These are phyloP conservation scores for Prosopis cineraria DNA, from an alignment of 306 rosid species.

Conservation along the genomic window DNA sequence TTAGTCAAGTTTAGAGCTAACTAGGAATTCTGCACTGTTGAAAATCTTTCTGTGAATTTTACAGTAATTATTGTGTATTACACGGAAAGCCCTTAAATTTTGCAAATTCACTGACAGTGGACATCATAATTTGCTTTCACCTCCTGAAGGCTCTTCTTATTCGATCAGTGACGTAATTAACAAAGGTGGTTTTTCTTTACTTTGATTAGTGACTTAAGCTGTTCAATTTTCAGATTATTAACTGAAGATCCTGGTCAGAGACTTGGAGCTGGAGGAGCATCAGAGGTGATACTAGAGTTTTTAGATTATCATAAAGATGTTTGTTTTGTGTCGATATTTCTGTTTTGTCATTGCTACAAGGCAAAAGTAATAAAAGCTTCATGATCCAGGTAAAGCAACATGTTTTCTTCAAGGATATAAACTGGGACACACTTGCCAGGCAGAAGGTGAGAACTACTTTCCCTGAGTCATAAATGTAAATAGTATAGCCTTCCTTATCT, in stretches of 20 bases:
- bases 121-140: slow-evolving; percentile 14
- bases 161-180: background rate
- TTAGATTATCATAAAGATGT: slow-evolving; percentile 15
- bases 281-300: slow-evolving; percentile 65
- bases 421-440: slow-evolving; percentile 99
- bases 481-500: background rate
- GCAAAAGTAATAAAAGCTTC: slow-evolving; percentile 31
- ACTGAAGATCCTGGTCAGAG: slow-evolving; percentile 96
- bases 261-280: slow-evolving; percentile 93
- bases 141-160: slow-evolving; percentile 1
- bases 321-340: slow-evolving; percentile 28
- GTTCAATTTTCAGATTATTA: slow-evolving; percentile 66
- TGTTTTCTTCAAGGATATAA: slow-evolving; percentile 89
- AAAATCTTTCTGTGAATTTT: background rate
- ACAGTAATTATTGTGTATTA: background rate
- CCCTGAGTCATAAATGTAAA: slow-evolving; percentile 29
- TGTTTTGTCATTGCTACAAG: background rate
- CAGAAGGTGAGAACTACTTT: slow-evolving; percentile 69
- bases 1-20: background rate
- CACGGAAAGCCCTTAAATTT: background rate
- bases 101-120: background rate
- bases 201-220: slow-evolving; percentile 33
- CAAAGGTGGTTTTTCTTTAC: slow-evolving; percentile 12
- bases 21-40: background rate
- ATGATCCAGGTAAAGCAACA: slow-evolving; percentile 88